Base-by-base conservation (phyloP, 1,284 basidiomycete species). In the Irpex rosettiformis region DNA sequence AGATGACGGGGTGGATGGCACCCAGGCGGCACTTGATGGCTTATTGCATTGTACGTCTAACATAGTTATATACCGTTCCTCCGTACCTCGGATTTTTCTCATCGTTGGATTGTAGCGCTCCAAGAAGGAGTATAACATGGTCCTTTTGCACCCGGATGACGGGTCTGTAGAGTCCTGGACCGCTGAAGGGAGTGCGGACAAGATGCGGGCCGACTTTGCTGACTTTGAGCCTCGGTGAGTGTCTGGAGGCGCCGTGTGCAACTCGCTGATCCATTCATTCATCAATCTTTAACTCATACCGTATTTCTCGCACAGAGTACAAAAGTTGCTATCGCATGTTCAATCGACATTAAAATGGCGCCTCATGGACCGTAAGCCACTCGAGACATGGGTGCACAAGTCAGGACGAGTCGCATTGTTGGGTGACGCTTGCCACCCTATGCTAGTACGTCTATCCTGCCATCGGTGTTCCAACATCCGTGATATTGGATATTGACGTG, bases 361-460 rank as follows among this genome's bases (percentile, higher is more conserved):
- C 2, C 69, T 79, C 5, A 76, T 77, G 73, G 76, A 76, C 62
- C 73, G 77, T 28, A 65, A 71, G 52, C 76, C 78, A 8, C 71
- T 76, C 21, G 59, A 68, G 16, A 75, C 67, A 1, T 79, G 78
- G 78, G 68, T 78, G 6, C 77, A 78, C 61, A 67, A 68, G 0
- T 66, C 68, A 2, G 72, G 72, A 28, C 69, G 72, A 24, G 67
- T 79, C 49, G 70, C 70, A 27, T 71, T 79, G 16, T 69, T 79
- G 13, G 77, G 77, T 13, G 78, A 79, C 54, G 61, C 77, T 0
- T 79, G 77, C 62, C 85, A 86, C 64, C 84, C 86, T 0, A 88
- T 88, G 84, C 75, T 87, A 8, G 82, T 85, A 60, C 58, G 82
- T 70, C 24, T n/a, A 43, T 10, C 28, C 29, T 55, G 11, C 53